Evolutionary conservation across 106 monocot species (phyloP).

Genomic region (Hemerocallis citrina): DNA sequence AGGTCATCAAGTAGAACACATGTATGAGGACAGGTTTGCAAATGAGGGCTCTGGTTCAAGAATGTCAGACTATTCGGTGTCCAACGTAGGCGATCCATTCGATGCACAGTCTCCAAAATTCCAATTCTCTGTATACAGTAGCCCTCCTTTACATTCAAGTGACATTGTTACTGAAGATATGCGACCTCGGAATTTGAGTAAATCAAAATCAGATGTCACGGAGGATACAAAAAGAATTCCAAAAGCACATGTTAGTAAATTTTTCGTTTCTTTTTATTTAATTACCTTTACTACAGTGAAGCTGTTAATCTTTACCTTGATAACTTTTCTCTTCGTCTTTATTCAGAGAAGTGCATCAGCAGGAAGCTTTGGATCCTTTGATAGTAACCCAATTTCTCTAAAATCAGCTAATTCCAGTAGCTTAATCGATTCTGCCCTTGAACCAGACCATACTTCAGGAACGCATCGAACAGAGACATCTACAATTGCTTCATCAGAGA

Average conservation of each 20-base stretch:
- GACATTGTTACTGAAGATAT: constrained; percentile 38
- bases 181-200: background rate
- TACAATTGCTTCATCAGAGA: constrained; percentile 10
- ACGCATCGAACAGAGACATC: constrained; percentile 9
- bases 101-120: constrained; percentile 52
- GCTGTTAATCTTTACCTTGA: constrained; percentile 4
- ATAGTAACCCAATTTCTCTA: constrained; percentile 27
- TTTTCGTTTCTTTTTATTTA: background rate
- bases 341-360: constrained; percentile 70
- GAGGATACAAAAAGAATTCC: constrained; percentile 18
- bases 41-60: constrained; percentile 60
- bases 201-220: constrained; percentile 18
- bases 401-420: constrained; percentile 40
- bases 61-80: constrained; percentile 57
- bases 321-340: constrained; percentile 4
- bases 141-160: constrained; percentile 32
- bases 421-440: constrained; percentile 33
- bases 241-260: constrained; percentile 23
- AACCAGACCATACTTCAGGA: constrained; percentile 13
- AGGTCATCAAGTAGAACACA: constrained; percentile 36
- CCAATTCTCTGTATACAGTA: constrained; percentile 27
- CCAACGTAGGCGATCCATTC: constrained; percentile 49
- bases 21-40: constrained; percentile 70
- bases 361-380: constrained; percentile 54
- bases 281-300: constrained; percentile 3